phyloP scores from a whole-genome alignment of 768 basidiomycete species.

The Neoboletus magnificus region DNA sequence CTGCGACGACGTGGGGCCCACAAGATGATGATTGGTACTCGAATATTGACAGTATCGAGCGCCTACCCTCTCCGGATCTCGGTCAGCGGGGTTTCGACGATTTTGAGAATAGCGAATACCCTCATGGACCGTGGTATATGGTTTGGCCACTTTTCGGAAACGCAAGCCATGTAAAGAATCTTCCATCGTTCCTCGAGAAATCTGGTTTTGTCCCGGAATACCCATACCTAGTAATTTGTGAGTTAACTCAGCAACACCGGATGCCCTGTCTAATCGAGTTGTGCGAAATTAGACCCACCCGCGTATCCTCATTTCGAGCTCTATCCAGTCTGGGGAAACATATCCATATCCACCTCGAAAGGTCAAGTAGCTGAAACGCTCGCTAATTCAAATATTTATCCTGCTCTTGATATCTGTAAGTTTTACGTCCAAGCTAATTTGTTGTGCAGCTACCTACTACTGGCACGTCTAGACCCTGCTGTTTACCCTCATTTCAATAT shows the following conservation, averaged over 20 bases:
- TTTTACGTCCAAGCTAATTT: background rate
- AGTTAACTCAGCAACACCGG: slow-evolving; percentile 1
- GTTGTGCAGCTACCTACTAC: slow-evolving; percentile 8
- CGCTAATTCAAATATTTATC: slow-evolving; percentile 18
- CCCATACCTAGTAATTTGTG: slow-evolving; percentile 30
- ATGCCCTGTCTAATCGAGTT: slow-evolving; percentile 2
- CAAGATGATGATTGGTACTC: slow-evolving; percentile 41
- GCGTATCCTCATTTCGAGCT: slow-evolving; percentile 34
- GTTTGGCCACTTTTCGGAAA: slow-evolving; percentile 9
- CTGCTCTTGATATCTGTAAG: slow-evolving; percentile 22
- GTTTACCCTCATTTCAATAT: slow-evolving; percentile 43
- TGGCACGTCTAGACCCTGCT: slow-evolving; percentile 34
- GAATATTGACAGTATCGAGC: slow-evolving; percentile 32
- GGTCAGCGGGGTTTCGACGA: slow-evolving; percentile 55
- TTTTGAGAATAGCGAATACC: slow-evolving; percentile 38
- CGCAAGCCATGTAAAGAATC: background rate
- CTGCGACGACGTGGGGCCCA: slow-evolving; percentile 53
- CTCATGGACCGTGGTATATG: slow-evolving; percentile 7
- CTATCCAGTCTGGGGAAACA: slow-evolving; percentile 25
- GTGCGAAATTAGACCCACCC: slow-evolving; percentile 11
- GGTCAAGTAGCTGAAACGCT: background rate
- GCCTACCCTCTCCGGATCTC: slow-evolving; percentile 57
- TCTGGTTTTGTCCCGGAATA: slow-evolving; percentile 15
- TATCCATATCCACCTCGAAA: background rate
- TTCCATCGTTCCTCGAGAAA: background rate